These are phyloP conservation scores for Lasiosphaeria ovina DNA, from an alignment of 495 filamentous ascomycete species.

Conservation along the genomic window DNA sequence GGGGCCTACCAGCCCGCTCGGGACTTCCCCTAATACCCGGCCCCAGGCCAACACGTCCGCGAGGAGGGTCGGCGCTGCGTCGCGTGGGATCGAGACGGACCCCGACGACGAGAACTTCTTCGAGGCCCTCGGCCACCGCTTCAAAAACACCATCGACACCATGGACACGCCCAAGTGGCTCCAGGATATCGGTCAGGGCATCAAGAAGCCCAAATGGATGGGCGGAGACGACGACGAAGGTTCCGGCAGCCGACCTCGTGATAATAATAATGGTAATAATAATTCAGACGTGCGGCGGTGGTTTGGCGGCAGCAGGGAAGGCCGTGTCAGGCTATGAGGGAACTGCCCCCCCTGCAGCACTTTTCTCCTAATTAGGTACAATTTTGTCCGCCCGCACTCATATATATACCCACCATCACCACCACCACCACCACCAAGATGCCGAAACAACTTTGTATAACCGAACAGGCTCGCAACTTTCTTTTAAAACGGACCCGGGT, in stretches of 20 bases:
- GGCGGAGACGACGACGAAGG: slow-evolving; percentile 49
- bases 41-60: slow-evolving; percentile 34
- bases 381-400: no score
- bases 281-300: slow-evolving; percentile 41
- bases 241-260: background rate
- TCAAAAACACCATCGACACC: slow-evolving; percentile 88
- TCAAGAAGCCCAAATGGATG: slow-evolving; percentile 86
- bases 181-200: slow-evolving; percentile 58
- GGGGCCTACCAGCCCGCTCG: slow-evolving; percentile 40
- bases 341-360: background rate
- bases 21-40: slow-evolving; percentile 39
- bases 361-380: background rate
- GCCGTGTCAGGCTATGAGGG: slow-evolving; percentile 25
- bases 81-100: slow-evolving; percentile 37
- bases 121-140: slow-evolving; percentile 74
- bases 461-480: no score
- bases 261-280: slow-evolving; percentile 14
- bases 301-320: slow-evolving; percentile 40
- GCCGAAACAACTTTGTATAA: no score
- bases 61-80: slow-evolving; percentile 25
- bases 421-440: no score
- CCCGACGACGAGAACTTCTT: slow-evolving; percentile 79
- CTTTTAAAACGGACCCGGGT: no score
- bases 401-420: no score
- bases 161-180: slow-evolving; percentile 79